A percentile compares a stretch with the other conserved stretches of the same genome.
phyloP scores from a whole-genome alignment of 306 rosid genomes.

The Castanopsis chinensis region DNA sequence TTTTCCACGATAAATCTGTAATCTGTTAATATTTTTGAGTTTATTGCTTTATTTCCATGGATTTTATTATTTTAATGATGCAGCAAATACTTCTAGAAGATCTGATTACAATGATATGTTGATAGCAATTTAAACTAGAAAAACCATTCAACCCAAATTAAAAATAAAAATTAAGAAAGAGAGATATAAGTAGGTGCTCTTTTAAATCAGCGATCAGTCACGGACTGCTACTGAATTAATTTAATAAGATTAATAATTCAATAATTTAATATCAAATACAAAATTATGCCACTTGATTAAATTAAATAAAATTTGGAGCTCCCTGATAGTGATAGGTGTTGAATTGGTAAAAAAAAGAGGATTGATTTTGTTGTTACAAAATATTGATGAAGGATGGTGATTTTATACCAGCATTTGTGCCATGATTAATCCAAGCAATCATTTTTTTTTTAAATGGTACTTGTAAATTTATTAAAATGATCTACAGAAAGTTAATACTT shows the following conservation, averaged over 20 bases:
- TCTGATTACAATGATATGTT: no score
- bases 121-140: no score
- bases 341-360: background rate
- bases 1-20: background rate
- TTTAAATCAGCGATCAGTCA: background rate
- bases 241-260: background rate
- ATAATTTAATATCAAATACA: background rate
- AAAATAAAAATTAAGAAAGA: background rate
- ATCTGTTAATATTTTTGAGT: no score
- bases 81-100: no score
- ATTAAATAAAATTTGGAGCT: background rate
- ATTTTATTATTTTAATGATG: no score
- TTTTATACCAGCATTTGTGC: background rate
- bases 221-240: background rate
- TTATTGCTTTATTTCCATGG: no score
- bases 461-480: background rate
- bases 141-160: no score
- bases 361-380: background rate
- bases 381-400: background rate
- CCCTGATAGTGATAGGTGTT: background rate
- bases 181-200: background rate
- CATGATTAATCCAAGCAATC: background rate
- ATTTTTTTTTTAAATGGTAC: background rate
- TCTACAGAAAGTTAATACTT: background rate
- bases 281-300: background rate